Evolutionary conservation across 2,329 filamentous ascomycete genomes (phyloP), one percentile per base, ranked within the genome.

Genomic region (Daldinia sp.): DNA sequence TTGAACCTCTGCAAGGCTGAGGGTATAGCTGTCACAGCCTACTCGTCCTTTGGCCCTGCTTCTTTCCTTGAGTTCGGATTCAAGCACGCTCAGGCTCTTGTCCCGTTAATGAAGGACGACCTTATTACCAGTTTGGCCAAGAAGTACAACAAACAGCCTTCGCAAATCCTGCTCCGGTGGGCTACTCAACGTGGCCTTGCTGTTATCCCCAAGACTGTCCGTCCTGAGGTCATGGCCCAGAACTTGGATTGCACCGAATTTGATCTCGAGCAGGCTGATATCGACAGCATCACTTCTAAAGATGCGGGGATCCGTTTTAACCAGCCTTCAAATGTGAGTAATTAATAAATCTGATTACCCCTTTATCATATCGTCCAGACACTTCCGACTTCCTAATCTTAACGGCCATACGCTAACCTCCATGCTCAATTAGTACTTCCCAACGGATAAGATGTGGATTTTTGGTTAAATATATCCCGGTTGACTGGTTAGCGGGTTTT

Each of bases 111-210:
- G 78, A 86, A 94, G 77, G 87, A 93, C 79, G 81, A 87, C 20
- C 81, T 85, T 60, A 85, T 97, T 79, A 88, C 86, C 74, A 78
- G 75, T 56, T 86, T 94, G 69, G 90, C 93, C 18, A 80, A 85
- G 75, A 93, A 92, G 84, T 84, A 93, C 77, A 83, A 83, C 79
- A 93, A 92, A 85, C 89, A 90, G 7, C 86, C 93, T 6, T 91
- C 92, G 15, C 93, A 97, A 86, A 86, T 97, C 30, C 86, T 97
- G 68, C 86, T 97, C 73, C 88, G 93, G 75, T 97, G 94, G 94
- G 89, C 93, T 23, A 97, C 93, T 15, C 93, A 97, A 85, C 87
- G 92, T 57, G 89, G 89, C 35, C 84, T 96, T 63, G 92, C 92
- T 54, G 91, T 96, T 74, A 96, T 96, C 75, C 93, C 92, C 74